A percentile compares a stretch with the other conserved stretches of the same genome.
Conservation (phyloP, 331 rosid genomes). For the Malus hybrid region DNA sequence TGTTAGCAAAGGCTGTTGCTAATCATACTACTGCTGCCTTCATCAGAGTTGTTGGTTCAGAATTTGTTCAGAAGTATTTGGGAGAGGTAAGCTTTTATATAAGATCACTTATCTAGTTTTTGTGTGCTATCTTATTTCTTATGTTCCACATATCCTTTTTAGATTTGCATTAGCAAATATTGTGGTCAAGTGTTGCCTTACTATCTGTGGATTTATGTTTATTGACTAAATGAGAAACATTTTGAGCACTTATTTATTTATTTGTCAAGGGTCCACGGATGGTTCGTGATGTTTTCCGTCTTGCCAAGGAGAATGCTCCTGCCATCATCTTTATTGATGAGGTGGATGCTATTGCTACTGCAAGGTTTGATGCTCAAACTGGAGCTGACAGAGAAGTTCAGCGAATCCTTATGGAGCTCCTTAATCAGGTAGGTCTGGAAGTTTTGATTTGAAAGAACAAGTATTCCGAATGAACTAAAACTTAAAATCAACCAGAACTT, state of each 20-base stretch:
- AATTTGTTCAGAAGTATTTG: slow-evolving; percentile 96
- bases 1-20: slow-evolving; percentile 99
- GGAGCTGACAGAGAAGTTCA: slow-evolving; percentile 99
- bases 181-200: too few species aligned
- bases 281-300: slow-evolving; percentile 99
- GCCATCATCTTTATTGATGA: slow-evolving; percentile 97
- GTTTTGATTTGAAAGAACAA: neutral
- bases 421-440: slow-evolving; percentile 63
- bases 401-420: slow-evolving; percentile 96
- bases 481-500: neutral
- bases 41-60: slow-evolving; percentile 98
- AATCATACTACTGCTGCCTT: slow-evolving; percentile 96
- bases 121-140: neutral
- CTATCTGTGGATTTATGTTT: neutral
- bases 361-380: slow-evolving; percentile 98
- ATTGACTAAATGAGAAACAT: neutral
- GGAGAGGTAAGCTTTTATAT: slow-evolving; percentile 68
- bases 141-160: neutral
- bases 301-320: slow-evolving; percentile 98
- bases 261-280: slow-evolving; percentile 71
- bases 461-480: neutral
- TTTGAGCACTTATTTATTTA: neutral
- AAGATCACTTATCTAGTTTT: neutral
- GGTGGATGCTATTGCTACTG: slow-evolving; percentile 98
- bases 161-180: too few species aligned